These are phyloP conservation scores for Eimeria nieschulzi DNA, from an alignment of 169 alveolate species.

Conservation along the genomic window DNA sequence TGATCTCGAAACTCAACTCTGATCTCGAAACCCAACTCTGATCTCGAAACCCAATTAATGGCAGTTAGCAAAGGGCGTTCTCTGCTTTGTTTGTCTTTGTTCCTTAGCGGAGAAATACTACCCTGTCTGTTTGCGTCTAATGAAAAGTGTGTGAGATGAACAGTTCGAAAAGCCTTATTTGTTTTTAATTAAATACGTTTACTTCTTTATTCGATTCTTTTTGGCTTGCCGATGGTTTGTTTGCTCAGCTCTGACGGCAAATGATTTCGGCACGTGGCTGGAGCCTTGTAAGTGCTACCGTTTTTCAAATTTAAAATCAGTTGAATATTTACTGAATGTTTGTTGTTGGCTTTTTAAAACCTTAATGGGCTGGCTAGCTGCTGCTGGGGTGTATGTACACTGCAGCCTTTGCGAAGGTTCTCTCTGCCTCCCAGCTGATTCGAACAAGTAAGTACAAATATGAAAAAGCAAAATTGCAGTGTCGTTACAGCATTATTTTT, in stretches of 20 bases:
- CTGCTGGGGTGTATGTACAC: too few relatives aligned
- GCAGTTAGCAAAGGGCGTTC: not conserved
- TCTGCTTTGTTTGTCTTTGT: not conserved
- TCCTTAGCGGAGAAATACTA: not conserved
- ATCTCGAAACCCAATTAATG: not conserved
- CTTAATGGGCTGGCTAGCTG: too few relatives aligned
- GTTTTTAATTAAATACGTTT: too few relatives aligned
- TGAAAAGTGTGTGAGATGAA: not conserved
- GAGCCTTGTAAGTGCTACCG: not conserved
- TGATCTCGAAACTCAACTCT: not conserved
- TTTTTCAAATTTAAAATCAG: not conserved
- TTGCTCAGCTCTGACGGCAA: constrained; percentile 2
- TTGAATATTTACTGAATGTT: not conserved
- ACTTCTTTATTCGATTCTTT: not conserved
- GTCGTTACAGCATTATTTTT: not conserved
- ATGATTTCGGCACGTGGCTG: constrained; percentile 24
- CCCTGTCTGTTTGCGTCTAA: constrained; percentile 18
- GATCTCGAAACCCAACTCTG: not conserved
- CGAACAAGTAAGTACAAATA: not conserved
- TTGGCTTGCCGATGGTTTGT: not conserved
- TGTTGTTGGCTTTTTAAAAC: not conserved
- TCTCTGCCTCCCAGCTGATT: constrained; percentile 1
- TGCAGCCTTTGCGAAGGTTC: constrained; percentile 31
- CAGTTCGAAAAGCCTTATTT: not conserved
- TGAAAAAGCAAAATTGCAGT: not conserved